These are phyloP conservation scores for Rhodamnia argentea DNA, from an alignment of 345 rosid species.

Conservation along the genomic window DNA sequence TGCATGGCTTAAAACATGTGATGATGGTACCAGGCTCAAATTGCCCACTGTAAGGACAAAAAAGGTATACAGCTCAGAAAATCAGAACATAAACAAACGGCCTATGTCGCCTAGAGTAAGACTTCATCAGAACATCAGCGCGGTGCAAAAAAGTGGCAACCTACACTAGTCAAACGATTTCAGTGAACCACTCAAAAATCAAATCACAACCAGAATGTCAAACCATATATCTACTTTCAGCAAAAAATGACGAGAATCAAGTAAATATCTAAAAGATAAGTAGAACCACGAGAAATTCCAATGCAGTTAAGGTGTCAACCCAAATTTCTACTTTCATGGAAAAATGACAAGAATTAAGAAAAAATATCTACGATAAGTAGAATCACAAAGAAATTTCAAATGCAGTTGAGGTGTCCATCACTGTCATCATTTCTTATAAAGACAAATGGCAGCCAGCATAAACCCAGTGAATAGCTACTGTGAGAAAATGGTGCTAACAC, in stretches of 20 bases:
- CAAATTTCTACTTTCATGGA: not conserved
- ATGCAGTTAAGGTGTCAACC: not conserved
- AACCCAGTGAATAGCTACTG: not conserved
- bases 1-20: slow-evolving; percentile 38
- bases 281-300: not conserved
- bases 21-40: slow-evolving; percentile 35
- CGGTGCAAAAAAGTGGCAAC: not conserved
- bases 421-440: not conserved
- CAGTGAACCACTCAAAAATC: not conserved
- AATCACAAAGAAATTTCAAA: not conserved
- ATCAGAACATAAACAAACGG: not conserved
- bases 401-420: not conserved
- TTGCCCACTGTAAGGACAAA: slow-evolving; percentile 39
- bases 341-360: not conserved
- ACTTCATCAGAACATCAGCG: not conserved
- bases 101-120: not conserved
- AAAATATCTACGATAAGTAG: not conserved
- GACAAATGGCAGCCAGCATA: not conserved
- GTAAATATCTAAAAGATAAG: not conserved
- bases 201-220: not conserved
- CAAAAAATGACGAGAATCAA: not conserved
- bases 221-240: not conserved
- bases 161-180: not conserved
- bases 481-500: not conserved
- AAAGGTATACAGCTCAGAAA: not conserved